A percentile compares a stretch with the other conserved stretches of the same genome.
phyloP scores from a whole-genome alignment of 176 grass and related monocot species.

The Cenchrus purpureus region DNA sequence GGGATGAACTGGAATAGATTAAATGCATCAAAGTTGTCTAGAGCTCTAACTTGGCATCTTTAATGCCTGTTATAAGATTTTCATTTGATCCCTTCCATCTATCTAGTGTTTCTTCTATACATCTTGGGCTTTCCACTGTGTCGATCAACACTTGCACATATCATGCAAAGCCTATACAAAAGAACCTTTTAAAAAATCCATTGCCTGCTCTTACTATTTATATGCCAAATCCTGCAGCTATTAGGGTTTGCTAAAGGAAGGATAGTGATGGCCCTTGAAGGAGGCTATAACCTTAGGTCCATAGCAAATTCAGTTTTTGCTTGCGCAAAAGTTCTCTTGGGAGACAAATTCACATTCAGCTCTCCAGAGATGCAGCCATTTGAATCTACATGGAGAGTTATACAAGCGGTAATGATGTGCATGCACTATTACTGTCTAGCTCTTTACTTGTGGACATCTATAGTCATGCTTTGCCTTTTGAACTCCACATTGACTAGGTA shows the following conservation, averaged over 20 bases:
- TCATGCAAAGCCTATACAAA: conserved; percentile 19
- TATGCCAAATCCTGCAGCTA: conserved; percentile 55
- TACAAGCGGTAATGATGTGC: conserved; percentile 69
- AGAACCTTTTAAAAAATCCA: background rate
- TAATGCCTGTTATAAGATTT: conserved; percentile 1
- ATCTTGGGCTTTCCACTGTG: conserved; percentile 32
- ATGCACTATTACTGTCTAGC: conserved; percentile 42
- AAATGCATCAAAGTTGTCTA: background rate
- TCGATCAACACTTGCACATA: background rate
- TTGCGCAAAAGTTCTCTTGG: conserved; percentile 82
- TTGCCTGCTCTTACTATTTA: conserved; percentile 32
- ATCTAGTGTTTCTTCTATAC: conserved; percentile 16
- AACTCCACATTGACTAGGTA: conserved; percentile 56
- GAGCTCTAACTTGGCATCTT: background rate
- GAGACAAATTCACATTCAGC: conserved; percentile 58
- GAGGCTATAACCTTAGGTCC: conserved; percentile 92
- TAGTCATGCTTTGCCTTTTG: conserved; percentile 21
- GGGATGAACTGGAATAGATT: conserved; percentile 5
- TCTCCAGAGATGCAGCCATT: conserved; percentile 58
- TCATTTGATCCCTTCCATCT: conserved; percentile 23
- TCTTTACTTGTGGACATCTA: conserved; percentile 15
- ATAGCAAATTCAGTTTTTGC: conserved; percentile 89
- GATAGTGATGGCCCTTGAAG: conserved; percentile 94
- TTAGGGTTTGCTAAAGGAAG: conserved; percentile 88
- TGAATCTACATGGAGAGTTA: conserved; percentile 83